A percentile compares a stretch with the other conserved stretches of the same genome.
phyloP scores from a whole-genome alignment of 306 rosid genomes.

The Geum urbanum region DNA sequence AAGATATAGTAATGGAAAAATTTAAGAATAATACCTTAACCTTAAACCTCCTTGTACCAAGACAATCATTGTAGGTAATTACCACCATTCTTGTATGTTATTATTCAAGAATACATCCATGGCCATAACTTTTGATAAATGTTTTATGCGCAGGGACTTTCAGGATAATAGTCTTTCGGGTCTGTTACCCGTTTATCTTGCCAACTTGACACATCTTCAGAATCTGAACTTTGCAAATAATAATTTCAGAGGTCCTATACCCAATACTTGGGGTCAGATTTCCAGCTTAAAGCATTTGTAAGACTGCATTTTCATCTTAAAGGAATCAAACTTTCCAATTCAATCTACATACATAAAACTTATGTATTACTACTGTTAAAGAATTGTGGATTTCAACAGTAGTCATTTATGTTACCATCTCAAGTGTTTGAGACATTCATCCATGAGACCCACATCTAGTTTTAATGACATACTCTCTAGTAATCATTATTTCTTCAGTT shows the following conservation, averaged over 20 bases:
- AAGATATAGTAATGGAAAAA: background rate
- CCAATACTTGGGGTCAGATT: slow-evolving; percentile 62
- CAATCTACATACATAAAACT: background rate
- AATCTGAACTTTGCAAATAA: slow-evolving; percentile 75
- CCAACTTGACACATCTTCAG: slow-evolving; percentile 62
- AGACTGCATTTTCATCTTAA: slow-evolving; percentile 39
- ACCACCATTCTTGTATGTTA: background rate
- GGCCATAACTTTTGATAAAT: background rate
- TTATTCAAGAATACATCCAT: background rate
- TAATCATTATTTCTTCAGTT: background rate
- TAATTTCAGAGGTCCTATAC: slow-evolving; percentile 60
- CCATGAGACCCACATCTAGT: background rate
- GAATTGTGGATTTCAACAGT: background rate
- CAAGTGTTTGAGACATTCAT: slow-evolving; percentile 1
- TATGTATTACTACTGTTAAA: background rate
- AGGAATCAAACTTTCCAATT: background rate
- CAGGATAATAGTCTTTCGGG: slow-evolving; percentile 71
- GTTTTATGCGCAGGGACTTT: slow-evolving; percentile 56
- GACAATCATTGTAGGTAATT: background rate
- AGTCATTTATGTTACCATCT: background rate
- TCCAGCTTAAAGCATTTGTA: slow-evolving; percentile 70
- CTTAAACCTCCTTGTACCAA: background rate
- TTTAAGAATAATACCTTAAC: background rate
- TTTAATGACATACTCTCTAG: background rate
- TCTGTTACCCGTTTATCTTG: slow-evolving; percentile 64